These are phyloP conservation scores for Microbotryomycetes sp. DNA, from an alignment of 1,284 basidiomycete genomes.

Conservation along the genomic window DNA sequence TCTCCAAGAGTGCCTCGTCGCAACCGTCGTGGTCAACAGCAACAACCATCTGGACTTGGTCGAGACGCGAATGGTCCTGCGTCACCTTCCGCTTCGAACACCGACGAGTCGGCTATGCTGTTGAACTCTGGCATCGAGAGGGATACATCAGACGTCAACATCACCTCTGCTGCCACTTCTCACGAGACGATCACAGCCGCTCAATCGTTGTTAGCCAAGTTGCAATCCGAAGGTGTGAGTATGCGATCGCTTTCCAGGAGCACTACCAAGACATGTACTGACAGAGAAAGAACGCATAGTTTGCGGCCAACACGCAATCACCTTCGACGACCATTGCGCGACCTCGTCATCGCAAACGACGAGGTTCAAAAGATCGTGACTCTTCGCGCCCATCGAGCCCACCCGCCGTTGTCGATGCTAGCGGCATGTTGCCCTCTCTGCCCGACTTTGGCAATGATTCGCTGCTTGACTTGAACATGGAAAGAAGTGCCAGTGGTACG, in stretches of 20 bases:
- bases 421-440: not conserved
- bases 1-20: constrained; percentile 16
- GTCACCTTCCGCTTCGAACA: not conserved
- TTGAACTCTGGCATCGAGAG: not conserved
- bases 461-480: not conserved
- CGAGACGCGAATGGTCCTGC: too few species aligned
- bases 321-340: not conserved
- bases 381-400: not conserved
- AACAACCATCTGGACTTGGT: not conserved
- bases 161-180: not conserved
- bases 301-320: not conserved
- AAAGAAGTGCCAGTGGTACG: not conserved
- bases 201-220: not conserved
- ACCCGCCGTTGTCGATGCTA: not conserved
- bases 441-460: not conserved
- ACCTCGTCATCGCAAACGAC: not conserved
- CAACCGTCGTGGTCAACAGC: constrained; percentile 1
- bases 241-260: not conserved
- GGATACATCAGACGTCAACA: not conserved
- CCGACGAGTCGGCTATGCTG: not conserved
- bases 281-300: too few species aligned
- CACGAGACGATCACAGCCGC: not conserved
- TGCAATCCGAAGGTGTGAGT: constrained; percentile 4
- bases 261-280: too few species aligned
- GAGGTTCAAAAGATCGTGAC: not conserved